phyloP scores from a whole-genome alignment of 768 basidiomycete species.

The Butyriboletus loyo region DNA sequence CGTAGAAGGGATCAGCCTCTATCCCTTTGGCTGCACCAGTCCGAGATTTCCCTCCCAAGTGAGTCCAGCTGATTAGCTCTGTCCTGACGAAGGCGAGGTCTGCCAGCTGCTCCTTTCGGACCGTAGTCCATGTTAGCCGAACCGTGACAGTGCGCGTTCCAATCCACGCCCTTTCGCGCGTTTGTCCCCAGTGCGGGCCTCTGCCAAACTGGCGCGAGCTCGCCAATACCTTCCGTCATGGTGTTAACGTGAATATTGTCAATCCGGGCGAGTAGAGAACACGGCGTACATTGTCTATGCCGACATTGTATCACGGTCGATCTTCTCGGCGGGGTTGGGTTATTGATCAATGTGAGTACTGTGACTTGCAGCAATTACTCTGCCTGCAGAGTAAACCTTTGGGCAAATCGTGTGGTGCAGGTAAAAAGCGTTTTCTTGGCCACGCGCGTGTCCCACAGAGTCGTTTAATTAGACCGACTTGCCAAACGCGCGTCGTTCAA shows the following conservation, averaged over 20 bases:
- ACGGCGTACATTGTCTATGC: constrained; percentile 74
- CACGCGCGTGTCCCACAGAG: constrained; percentile 20
- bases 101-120: constrained; percentile 58
- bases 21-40: constrained; percentile 64
- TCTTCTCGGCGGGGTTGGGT: neutral
- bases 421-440: constrained; percentile 48
- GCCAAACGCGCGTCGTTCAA: no score
- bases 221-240: constrained; percentile 59
- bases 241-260: constrained; percentile 78
- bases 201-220: no score
- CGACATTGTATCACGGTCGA: constrained; percentile 76
- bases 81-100: constrained; percentile 76
- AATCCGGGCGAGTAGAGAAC: constrained; percentile 71
- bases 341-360: constrained; percentile 46
- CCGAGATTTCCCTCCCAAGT: constrained; percentile 40
- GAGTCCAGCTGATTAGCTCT: constrained; percentile 56
- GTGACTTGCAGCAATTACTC: constrained; percentile 55
- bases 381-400: constrained; percentile 60
- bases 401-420: constrained; percentile 57
- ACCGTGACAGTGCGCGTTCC: constrained; percentile 70
- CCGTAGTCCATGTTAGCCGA: constrained; percentile 91
- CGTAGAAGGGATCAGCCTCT: constrained; percentile 79
- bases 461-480: no score
- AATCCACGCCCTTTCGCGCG: neutral
- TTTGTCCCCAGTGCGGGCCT: no score